phyloP scores from a whole-genome alignment of 306 rosid species.

The Styphnolobium japonicum region DNA sequence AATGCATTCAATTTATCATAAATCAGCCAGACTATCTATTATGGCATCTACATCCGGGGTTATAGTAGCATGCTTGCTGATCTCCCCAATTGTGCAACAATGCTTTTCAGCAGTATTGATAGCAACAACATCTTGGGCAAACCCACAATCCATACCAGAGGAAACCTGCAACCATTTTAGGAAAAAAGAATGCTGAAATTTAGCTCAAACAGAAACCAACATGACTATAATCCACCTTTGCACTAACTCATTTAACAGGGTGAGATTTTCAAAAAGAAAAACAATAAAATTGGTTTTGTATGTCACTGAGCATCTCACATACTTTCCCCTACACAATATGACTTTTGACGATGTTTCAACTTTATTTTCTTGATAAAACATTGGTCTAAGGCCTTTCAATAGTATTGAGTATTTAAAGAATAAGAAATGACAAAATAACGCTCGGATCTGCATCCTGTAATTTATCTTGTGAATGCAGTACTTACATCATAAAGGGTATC shows the following conservation, averaged over 20 bases:
- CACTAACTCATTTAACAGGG: not conserved
- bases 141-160: slow-evolving; percentile 65
- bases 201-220: not conserved
- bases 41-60: slow-evolving; percentile 66
- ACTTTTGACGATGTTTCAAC: not conserved
- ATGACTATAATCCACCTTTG: not conserved
- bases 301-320: not conserved
- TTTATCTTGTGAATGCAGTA: slow-evolving; percentile 13
- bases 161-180: slow-evolving; percentile 56
- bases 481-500: slow-evolving; percentile 80
- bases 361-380: not conserved
- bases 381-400: not conserved
- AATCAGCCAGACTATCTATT: slow-evolving; percentile 39
- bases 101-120: slow-evolving; percentile 57
- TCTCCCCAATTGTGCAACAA: slow-evolving; percentile 63
- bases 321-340: not conserved
- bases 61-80: slow-evolving; percentile 55
- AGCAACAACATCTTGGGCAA: slow-evolving; percentile 67
- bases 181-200: not conserved
- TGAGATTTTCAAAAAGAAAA: not conserved
- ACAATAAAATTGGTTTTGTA: not conserved
- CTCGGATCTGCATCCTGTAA: not conserved
- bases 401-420: not conserved
- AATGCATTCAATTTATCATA: slow-evolving; percentile 33
- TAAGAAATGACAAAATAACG: not conserved